Percentiles rank a stretch among this genome's conserved stretches.
phyloP scores from a whole-genome alignment of 495 filamentous ascomycete genomes.

The Talaromyces trachyspermus region DNA sequence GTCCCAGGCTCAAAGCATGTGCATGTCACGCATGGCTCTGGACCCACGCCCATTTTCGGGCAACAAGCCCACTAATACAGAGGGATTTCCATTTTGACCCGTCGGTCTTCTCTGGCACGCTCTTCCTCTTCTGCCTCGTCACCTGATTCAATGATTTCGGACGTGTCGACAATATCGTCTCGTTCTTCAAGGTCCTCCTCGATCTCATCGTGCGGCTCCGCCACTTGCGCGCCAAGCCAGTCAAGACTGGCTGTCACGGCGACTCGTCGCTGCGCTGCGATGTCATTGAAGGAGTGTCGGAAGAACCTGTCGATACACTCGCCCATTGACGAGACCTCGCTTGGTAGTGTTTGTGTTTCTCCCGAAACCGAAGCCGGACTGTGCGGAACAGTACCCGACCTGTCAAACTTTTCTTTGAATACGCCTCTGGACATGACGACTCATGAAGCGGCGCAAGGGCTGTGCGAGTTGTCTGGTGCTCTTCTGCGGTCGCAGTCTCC shows the following conservation, averaged over 20 bases:
- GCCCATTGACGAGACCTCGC: slow-evolving; percentile 43
- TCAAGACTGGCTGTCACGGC: slow-evolving; percentile 72
- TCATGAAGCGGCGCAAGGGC: slow-evolving; percentile 56
- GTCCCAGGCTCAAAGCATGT: slow-evolving; percentile 61
- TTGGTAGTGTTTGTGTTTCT: slow-evolving; percentile 45
- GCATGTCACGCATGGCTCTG: slow-evolving; percentile 56
- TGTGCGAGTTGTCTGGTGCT: slow-evolving; percentile 55
- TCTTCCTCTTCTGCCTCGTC: slow-evolving; percentile 73
- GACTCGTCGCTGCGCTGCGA: slow-evolving; percentile 71
- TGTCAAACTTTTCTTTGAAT: slow-evolving; percentile 46
- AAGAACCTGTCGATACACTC: slow-evolving; percentile 34
- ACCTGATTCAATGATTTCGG: slow-evolving; percentile 86
- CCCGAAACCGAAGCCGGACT: slow-evolving; percentile 53
- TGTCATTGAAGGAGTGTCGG: slow-evolving; percentile 33
- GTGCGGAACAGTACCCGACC: slow-evolving; percentile 41
- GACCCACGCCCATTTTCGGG: slow-evolving; percentile 45
- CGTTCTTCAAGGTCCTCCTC: slow-evolving; percentile 67
- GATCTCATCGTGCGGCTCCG: slow-evolving; percentile 63
- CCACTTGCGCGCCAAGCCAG: slow-evolving; percentile 54
- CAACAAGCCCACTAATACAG: slow-evolving; percentile 44
- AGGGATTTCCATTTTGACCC: slow-evolving; percentile 44
- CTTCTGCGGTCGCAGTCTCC: slow-evolving; percentile 9
- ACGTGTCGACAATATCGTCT: slow-evolving; percentile 54
- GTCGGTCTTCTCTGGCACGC: slow-evolving; percentile 70
- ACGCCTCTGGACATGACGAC: slow-evolving; percentile 36